A percentile compares a stretch with the other conserved stretches of the same genome.
Evolutionary conservation across 2,329 filamentous ascomycete genomes (phyloP).

Genomic region (Aaosphaeria pasadenensis): DNA sequence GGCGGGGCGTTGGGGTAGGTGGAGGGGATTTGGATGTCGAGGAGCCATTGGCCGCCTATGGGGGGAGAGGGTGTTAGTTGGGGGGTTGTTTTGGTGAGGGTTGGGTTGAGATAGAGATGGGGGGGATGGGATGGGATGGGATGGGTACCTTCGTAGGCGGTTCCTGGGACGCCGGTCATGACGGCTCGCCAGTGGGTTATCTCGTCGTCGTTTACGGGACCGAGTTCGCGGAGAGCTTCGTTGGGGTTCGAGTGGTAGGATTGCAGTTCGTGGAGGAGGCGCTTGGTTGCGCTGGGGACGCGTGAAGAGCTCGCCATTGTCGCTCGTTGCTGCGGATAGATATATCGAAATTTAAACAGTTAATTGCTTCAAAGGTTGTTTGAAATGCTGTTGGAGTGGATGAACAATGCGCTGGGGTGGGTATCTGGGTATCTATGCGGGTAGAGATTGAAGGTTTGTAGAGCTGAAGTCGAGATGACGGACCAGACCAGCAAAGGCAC

Average conservation of each 20-base stretch:
- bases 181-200: conserved; percentile 60
- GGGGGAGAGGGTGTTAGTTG: conserved; percentile 2
- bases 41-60: conserved; percentile 74
- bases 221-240: conserved; percentile 55
- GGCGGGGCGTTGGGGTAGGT: conserved; percentile 80
- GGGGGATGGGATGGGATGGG: background rate
- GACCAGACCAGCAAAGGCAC: too few relatives aligned
- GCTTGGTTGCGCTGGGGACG: conserved; percentile 49
- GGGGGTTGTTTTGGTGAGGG: background rate
- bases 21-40: conserved; percentile 71
- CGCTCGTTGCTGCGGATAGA: too few relatives aligned
- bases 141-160: conserved; percentile 58
- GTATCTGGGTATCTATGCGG: too few relatives aligned
- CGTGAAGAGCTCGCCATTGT: conserved; percentile 33
- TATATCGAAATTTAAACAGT: too few relatives aligned
- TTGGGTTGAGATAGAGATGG: background rate
- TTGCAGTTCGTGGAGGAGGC: conserved; percentile 61
- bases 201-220: conserved; percentile 56
- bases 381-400: too few relatives aligned
- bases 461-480: background rate
- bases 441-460: background rate
- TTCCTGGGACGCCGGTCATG: conserved; percentile 56
- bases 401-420: too few relatives aligned
- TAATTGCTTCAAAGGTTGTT: conserved; percentile 4
- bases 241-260: conserved; percentile 56